Conservation (phyloP, 2,329 filamentous ascomycete genomes). For the Elsinoe fawcettii region DNA sequence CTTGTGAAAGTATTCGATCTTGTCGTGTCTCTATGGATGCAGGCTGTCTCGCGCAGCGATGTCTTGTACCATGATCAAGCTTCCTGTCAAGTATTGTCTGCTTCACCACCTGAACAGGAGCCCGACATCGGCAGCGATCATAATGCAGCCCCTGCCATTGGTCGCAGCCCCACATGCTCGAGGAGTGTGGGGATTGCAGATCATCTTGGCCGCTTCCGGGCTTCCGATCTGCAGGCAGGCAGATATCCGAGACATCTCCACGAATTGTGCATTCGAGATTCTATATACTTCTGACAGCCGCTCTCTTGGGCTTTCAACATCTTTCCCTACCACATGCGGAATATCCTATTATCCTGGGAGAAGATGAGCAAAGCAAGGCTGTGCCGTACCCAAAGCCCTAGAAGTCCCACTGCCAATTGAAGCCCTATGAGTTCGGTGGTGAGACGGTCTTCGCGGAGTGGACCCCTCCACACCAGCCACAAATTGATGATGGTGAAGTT, state of each 20-base stretch:
- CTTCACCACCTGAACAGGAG: no score
- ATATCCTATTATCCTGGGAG: slow-evolving; percentile 65
- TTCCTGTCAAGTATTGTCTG: no score
- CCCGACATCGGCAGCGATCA: background rate
- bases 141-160: background rate
- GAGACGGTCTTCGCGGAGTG: slow-evolving; percentile 77
- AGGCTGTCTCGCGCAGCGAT: no score
- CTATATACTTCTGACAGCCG: slow-evolving; percentile 6
- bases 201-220: background rate
- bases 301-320: background rate
- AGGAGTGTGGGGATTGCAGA: background rate
- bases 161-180: slow-evolving; percentile 4
- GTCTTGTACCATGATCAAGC: no score
- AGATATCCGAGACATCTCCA: background rate
- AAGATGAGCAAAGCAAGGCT: slow-evolving; percentile 81
- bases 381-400: slow-evolving; percentile 80
- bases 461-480: slow-evolving; percentile 92
- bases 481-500: slow-evolving; percentile 94
- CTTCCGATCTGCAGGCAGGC: background rate
- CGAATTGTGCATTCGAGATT: background rate
- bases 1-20: no score
- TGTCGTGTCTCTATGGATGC: no score
- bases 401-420: slow-evolving; percentile 67
- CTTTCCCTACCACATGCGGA: background rate
- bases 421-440: slow-evolving; percentile 72